Conservation (phyloP, 2,329 filamentous ascomycete species). For the Aspergillus phoenicis region DNA sequence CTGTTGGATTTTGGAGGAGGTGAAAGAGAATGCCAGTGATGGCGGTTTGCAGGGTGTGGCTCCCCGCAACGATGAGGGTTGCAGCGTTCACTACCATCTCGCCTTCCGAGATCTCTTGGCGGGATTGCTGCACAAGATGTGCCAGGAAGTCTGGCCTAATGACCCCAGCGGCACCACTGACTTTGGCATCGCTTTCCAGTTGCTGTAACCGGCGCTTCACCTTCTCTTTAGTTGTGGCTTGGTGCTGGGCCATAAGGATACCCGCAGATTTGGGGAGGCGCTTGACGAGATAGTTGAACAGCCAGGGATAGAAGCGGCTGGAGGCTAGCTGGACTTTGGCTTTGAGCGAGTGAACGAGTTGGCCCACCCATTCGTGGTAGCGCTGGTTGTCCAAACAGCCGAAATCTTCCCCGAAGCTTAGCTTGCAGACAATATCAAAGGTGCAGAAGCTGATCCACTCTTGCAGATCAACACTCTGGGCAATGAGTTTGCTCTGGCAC, state of each 20-base stretch:
- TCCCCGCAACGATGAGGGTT: not conserved
- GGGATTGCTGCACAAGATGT: not conserved
- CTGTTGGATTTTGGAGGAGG: not conserved
- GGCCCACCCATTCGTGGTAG: constrained; percentile 44
- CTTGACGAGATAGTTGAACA: constrained; percentile 2
- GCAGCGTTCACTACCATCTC: not conserved
- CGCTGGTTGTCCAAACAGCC: constrained; percentile 39
- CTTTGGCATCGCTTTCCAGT: not conserved
- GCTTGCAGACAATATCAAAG: constrained; percentile 47
- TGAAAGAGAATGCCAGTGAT: constrained; percentile 1
- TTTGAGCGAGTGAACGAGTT: constrained; percentile 7
- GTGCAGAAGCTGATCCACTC: constrained; percentile 41
- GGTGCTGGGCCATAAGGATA: not conserved
- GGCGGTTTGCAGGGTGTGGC: not conserved
- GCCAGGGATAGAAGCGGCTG: not conserved
- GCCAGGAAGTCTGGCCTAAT: not conserved
- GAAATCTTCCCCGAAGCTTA: constrained; percentile 46
- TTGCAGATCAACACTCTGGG: constrained; percentile 28
- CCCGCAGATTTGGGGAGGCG: not conserved
- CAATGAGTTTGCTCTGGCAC: not conserved
- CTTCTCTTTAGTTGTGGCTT: not conserved
- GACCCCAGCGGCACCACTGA: too few species aligned
- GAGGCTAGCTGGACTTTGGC: not conserved
- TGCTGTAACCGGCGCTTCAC: not conserved
- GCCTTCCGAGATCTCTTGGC: not conserved